Percentiles rank a stretch among this genome's conserved stretches.
These are phyloP conservation scores for Globisporangium irregulare DNA, from an alignment of 352 stramenopile genomes.

Conservation along the genomic window DNA sequence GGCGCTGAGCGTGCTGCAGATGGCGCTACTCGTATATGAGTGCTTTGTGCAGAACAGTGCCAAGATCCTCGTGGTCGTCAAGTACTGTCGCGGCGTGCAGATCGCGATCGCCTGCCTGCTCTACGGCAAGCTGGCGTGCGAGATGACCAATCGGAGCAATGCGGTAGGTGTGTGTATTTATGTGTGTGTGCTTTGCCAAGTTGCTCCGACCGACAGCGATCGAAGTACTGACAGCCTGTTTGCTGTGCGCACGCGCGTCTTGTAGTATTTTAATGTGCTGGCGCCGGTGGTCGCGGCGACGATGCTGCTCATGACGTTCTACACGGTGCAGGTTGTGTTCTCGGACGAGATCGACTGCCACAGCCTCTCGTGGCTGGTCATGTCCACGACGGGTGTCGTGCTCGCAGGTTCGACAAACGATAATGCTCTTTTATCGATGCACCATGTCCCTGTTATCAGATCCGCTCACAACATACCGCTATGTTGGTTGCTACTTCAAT, in stretches of 20 bases:
- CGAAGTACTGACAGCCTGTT: not conserved
- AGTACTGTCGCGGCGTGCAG: slow-evolving; percentile 71
- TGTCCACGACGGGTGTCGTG: slow-evolving; percentile 56
- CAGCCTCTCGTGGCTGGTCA: slow-evolving; percentile 63
- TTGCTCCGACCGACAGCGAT: not conserved
- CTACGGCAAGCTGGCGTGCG: slow-evolving; percentile 64
- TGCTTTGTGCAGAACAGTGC: slow-evolving; percentile 57
- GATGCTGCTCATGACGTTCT: slow-evolving; percentile 53
- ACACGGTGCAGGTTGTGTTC: slow-evolving; percentile 46
- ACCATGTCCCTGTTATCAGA: slow-evolving; percentile 1
- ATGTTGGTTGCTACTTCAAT: not conserved
- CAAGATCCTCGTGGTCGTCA: slow-evolving; percentile 60
- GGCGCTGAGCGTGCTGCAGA: slow-evolving; percentile 51
- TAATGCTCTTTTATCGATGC: not conserved
- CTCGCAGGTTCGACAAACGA: slow-evolving; percentile 39
- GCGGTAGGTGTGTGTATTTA: slow-evolving; percentile 18
- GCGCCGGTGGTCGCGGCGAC: slow-evolving; percentile 45
- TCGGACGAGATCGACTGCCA: slow-evolving; percentile 65
- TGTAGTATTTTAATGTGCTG: slow-evolving; percentile 50
- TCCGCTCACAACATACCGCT: not conserved
- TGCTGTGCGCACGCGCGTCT: not conserved
- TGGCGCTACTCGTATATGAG: slow-evolving; percentile 62
- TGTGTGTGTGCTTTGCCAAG: not conserved
- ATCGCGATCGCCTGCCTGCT: slow-evolving; percentile 66
- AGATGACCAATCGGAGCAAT: slow-evolving; percentile 45